Evolutionary conservation across 23 red algal genomes (phyloP), one percentile per base, ranked within the genome.

Genomic region (Gracilaria domingensis): DNA sequence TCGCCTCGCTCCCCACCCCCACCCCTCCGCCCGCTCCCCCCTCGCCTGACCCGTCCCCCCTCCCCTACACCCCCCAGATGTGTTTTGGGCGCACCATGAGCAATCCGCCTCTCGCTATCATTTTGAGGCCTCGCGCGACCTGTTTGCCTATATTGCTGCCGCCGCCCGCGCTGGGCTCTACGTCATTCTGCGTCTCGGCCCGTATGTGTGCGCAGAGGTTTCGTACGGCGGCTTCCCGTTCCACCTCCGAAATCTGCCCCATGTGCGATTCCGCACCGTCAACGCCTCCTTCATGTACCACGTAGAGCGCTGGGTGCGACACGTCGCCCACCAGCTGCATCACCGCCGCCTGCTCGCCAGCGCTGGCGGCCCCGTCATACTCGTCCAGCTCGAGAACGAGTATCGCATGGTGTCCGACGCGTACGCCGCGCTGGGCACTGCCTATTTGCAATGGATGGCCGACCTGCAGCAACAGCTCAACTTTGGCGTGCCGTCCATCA

Each of bases 351-450:
- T 98, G 16, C 80, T 93, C 17, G 89, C 86, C 44, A 56, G 83
- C 38, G 59, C 91, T 21, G 96, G 92, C 8, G 96, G 96, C 4
- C 96, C 96, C 21, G 85, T 98, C 59, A 93, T 98, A 11, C 77
- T 90, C 33, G 92, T 95, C 23, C 96, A 98, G 79, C 85, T 98
- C 0, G 96, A 98, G 83, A 98, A 98, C 57, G 96, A 98, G 79
- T 98, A 98, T 81, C 76, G 57, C 13, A 95, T 98, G 89, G 65
- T 98, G 42, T 90, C 93, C 18, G 85, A 95, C 18, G 64, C 59
- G 17, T 95, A 98, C 77, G 89, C 88, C 28, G 29, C 83, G 20
- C 75, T 34, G 40, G 93, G 96, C 26, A 65, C 45, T 38, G 53
- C 67, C 25, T 98, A 98, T 60, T 75, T 98, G 71, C 87, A 98